phyloP scores from a whole-genome alignment of 148 eudicot species.

The Chenopodium quinoa region DNA sequence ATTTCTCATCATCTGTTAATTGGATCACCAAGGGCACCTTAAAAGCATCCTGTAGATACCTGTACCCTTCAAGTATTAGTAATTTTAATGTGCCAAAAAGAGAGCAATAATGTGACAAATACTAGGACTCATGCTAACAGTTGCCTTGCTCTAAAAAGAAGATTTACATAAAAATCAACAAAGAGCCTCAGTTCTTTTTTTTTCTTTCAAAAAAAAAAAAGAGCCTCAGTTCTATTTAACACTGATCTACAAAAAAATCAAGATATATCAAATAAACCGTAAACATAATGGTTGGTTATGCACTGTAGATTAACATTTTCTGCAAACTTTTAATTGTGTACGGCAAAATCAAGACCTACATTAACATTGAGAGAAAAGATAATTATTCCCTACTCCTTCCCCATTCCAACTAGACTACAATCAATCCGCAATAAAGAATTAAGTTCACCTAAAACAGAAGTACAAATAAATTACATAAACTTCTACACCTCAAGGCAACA shows the following conservation, averaged over 20 bases:
- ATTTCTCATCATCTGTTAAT: slow-evolving; percentile 95
- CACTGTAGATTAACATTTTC: background rate
- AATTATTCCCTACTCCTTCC: background rate
- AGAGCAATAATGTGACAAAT: background rate
- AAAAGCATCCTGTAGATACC: slow-evolving; percentile 97
- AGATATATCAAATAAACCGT: background rate
- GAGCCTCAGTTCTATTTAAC: background rate
- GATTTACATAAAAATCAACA: background rate
- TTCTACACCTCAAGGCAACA: no score
- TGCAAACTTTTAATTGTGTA: background rate
- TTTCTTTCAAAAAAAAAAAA: no score
- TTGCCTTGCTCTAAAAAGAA: background rate
- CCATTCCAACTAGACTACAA: background rate
- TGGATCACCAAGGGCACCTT: slow-evolving; percentile 97
- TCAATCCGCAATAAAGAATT: background rate
- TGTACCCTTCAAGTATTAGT: slow-evolving; percentile 40
- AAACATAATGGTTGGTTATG: background rate
- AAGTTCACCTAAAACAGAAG: background rate
- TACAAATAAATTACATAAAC: no score
- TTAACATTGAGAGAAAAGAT: background rate
- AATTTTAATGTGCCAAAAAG: background rate
- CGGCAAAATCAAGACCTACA: background rate
- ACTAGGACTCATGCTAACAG: background rate
- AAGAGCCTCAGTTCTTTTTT: background rate
- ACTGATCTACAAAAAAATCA: background rate